phyloP scores from a whole-genome alignment of 192 early-diverging fungal species.

The Backusella parvicylindrica region DNA sequence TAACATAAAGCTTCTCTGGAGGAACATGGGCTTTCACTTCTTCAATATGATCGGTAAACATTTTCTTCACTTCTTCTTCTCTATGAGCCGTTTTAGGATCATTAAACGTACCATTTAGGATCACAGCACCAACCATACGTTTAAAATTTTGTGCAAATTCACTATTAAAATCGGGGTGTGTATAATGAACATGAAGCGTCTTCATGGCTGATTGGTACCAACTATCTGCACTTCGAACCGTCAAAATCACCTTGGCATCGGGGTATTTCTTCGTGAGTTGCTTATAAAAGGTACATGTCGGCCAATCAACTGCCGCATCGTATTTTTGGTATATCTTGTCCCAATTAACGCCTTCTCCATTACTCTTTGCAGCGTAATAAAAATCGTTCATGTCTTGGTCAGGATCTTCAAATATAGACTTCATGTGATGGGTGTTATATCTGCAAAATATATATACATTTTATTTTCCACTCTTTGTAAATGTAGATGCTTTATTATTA shows the following conservation, averaged over 20 bases:
- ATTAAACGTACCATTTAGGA: neutral
- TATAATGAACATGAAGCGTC: neutral
- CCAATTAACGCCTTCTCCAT: conserved; percentile 10
- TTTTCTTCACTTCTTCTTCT: neutral
- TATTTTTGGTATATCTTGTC: conserved; percentile 1
- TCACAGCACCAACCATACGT: neutral
- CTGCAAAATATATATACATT: neutral
- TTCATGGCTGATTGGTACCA: conserved; percentile 12
- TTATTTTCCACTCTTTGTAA: neutral
- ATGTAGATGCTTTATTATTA: neutral
- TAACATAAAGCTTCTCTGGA: neutral
- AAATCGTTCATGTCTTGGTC: neutral
- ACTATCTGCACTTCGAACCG: conserved; percentile 8
- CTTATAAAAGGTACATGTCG: conserved; percentile 14
- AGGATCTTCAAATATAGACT: conserved; percentile 5
- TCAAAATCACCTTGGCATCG: conserved; percentile 22
- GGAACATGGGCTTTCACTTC: neutral
- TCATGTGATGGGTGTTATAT: conserved; percentile 19
- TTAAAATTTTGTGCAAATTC: neutral
- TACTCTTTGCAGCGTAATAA: conserved; percentile 2
- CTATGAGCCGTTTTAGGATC: neutral
- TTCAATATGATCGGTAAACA: conserved; percentile 8
- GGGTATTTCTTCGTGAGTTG: conserved; percentile 19
- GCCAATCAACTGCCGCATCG: conserved; percentile 21
- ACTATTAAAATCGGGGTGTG: neutral